Percentiles rank a stretch among this genome's conserved stretches.
These are phyloP conservation scores for Coemansia sp. DNA, from an alignment of 192 early-diverging fungal genomes.

Conservation along the genomic window DNA sequence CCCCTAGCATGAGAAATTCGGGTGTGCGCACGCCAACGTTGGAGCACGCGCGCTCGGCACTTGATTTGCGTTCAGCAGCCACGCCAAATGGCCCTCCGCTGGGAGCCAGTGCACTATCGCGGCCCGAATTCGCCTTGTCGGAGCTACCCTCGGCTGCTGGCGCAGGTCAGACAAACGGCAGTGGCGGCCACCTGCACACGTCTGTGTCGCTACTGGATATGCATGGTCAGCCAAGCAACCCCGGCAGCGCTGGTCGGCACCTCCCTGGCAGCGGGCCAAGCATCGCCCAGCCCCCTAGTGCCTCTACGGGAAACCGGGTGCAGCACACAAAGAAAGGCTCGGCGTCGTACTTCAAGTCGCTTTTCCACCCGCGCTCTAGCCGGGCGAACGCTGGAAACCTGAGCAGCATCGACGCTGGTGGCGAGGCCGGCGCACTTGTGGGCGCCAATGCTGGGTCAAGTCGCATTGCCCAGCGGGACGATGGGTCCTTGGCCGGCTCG, in stretches of 20 bases:
- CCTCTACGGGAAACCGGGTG: slow-evolving; percentile 4
- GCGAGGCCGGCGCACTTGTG: slow-evolving; percentile 13
- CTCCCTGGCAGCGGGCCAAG: not conserved
- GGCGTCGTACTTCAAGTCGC: slow-evolving; percentile 46
- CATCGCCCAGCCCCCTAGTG: not conserved
- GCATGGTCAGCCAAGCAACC: not conserved
- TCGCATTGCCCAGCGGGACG: slow-evolving; percentile 30
- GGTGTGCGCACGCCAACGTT: slow-evolving; percentile 16
- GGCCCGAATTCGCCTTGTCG: not conserved
- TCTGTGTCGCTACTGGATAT: not conserved
- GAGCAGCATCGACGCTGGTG: slow-evolving; percentile 1
- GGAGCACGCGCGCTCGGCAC: slow-evolving; percentile 33
- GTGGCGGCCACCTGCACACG: not conserved
- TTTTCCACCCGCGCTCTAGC: slow-evolving; percentile 47
- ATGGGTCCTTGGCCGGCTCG: not conserved
- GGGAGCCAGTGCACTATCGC: not conserved
- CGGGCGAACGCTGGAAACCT: slow-evolving; percentile 15
- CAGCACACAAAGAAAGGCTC: slow-evolving; percentile 47
- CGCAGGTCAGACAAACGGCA: not conserved
- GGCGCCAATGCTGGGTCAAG: slow-evolving; percentile 15
- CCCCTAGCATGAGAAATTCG: slow-evolving; percentile 35
- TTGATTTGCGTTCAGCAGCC: slow-evolving; percentile 24
- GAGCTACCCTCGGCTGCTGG: not conserved
- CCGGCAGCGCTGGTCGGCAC: not conserved
- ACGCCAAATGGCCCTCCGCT: not conserved